A percentile compares a stretch with the other conserved stretches of the same genome.
These are phyloP conservation scores for Alternaria postmessia DNA, from an alignment of 2,329 filamentous ascomycete genomes.

Conservation along the genomic window DNA sequence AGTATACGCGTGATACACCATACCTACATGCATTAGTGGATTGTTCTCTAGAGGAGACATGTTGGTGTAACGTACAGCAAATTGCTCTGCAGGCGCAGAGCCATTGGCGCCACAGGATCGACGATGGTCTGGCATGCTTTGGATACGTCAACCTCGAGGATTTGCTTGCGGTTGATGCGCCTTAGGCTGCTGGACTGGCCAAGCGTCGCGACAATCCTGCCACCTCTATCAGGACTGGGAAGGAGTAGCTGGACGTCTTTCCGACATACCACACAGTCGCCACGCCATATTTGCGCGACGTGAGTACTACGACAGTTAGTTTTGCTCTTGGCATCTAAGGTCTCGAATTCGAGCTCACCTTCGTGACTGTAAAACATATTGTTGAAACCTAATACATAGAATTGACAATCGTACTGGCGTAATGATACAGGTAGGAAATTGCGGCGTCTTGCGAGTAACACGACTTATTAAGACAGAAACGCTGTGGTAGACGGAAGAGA, in stretches of 20 bases:
- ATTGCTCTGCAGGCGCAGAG: conserved; percentile 86
- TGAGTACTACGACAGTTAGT: conserved; percentile 68
- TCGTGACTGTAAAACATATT: conserved; percentile 96
- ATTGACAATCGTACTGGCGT: conserved; percentile 2
- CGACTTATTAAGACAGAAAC: background rate
- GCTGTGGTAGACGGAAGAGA: background rate
- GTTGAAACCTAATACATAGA: conserved; percentile 28
- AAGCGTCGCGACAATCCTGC: conserved; percentile 89
- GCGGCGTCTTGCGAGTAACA: background rate
- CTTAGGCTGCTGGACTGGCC: conserved; percentile 71
- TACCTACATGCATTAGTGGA: conserved; percentile 39
- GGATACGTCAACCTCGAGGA: conserved; percentile 84
- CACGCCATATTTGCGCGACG: conserved; percentile 86
- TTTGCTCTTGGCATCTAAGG: conserved; percentile 4
- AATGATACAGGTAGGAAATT: conserved; percentile 8
- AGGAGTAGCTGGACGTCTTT: background rate
- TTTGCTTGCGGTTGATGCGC: conserved; percentile 83
- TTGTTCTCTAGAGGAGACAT: background rate
- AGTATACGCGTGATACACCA: conserved; percentile 84
- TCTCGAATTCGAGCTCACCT: conserved; percentile 63
- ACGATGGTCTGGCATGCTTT: conserved; percentile 91
- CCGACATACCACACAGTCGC: conserved; percentile 85
- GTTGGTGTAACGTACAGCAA: conserved; percentile 67
- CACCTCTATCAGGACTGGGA: conserved; percentile 31
- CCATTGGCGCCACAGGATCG: conserved; percentile 84